phyloP scores from a whole-genome alignment of 495 filamentous ascomycete species.

The Aspergillus nanangensis region DNA sequence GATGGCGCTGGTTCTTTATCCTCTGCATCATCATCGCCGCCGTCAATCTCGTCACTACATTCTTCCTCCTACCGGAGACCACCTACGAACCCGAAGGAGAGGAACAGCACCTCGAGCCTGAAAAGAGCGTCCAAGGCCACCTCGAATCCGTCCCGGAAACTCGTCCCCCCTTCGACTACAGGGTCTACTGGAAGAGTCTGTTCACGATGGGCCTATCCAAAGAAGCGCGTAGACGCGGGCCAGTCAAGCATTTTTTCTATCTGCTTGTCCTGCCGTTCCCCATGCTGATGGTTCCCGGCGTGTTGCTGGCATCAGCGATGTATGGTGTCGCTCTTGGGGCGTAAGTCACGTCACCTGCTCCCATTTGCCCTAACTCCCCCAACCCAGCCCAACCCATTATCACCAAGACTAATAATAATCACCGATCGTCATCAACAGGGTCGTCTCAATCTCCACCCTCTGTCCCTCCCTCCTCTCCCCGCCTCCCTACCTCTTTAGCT shows the following conservation, averaged over 20 bases:
- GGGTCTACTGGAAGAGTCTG: conserved; percentile 24
- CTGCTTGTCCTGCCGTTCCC: conserved; percentile 31
- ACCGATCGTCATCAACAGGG: conserved; percentile 3
- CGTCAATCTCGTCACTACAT: conserved; percentile 24
- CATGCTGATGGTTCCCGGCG: conserved; percentile 23
- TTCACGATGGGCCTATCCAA: conserved; percentile 21
- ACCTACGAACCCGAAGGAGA: conserved; percentile 21
- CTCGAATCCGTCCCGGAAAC: conserved; percentile 15
- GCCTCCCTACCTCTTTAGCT: conserved; percentile 26
- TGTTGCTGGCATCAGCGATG: conserved; percentile 26
- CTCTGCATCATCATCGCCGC: conserved; percentile 26
- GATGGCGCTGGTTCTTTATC: conserved; percentile 34
- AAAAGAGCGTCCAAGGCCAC: conserved; percentile 14
- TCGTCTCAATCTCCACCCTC: conserved; percentile 26
- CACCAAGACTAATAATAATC: neutral
- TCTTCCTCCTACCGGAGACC: conserved; percentile 28
- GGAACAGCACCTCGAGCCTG: conserved; percentile 9
- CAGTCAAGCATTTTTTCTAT: conserved; percentile 15
- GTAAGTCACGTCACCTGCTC: conserved; percentile 28
- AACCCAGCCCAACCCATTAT: neutral
- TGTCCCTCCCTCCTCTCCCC: conserved; percentile 17
- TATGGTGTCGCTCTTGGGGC: conserved; percentile 34
- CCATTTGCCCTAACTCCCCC: neutral
- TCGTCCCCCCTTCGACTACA: conserved; percentile 16
- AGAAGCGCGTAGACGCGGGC: conserved; percentile 13